Percentiles rank a stretch among this genome's conserved stretches.
phyloP scores from a whole-genome alignment of 2,329 filamentous ascomycete genomes.

The Aureobasidium sp. region DNA sequence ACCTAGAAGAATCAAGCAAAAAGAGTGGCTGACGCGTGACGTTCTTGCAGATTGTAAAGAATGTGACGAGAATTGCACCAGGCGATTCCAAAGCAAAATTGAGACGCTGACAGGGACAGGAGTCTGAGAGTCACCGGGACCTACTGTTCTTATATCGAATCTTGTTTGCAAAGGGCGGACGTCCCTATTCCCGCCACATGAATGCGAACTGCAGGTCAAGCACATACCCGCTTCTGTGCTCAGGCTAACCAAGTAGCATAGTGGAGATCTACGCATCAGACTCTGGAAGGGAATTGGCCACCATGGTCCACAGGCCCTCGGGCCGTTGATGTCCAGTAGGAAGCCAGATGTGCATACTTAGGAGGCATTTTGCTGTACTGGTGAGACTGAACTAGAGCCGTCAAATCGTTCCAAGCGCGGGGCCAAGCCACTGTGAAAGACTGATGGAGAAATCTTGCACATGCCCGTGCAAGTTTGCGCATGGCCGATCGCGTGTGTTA shows the following conservation, averaged over 20 bases:
- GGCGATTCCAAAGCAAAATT: constrained; percentile 8
- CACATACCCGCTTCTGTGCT: constrained; percentile 1
- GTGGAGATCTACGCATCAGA: background rate
- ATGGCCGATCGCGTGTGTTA: background rate
- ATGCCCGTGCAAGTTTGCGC: constrained; percentile 8
- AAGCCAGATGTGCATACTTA: background rate
- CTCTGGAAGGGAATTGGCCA: constrained; percentile 2
- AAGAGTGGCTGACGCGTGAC: background rate
- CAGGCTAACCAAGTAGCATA: constrained; percentile 5
- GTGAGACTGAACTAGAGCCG: constrained; percentile 12
- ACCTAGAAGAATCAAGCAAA: background rate
- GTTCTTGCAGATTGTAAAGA: constrained; percentile 10
- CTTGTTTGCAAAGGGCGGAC: background rate
- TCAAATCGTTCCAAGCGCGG: constrained; percentile 7
- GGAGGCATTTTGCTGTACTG: constrained; percentile 5
- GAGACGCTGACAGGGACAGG: background rate
- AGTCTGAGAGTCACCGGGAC: background rate
- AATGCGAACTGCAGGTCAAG: constrained; percentile 6
- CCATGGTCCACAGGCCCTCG: background rate
- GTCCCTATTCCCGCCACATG: constrained; percentile 9
- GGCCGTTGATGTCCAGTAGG: constrained; percentile 1
- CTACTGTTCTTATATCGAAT: constrained; percentile 1
- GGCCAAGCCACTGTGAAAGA: background rate
- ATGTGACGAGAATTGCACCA: constrained; percentile 9
- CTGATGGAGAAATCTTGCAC: background rate